Conservation (phyloP, 2,329 filamentous ascomycete genomes). For the Reticulascus tulasneorum region DNA sequence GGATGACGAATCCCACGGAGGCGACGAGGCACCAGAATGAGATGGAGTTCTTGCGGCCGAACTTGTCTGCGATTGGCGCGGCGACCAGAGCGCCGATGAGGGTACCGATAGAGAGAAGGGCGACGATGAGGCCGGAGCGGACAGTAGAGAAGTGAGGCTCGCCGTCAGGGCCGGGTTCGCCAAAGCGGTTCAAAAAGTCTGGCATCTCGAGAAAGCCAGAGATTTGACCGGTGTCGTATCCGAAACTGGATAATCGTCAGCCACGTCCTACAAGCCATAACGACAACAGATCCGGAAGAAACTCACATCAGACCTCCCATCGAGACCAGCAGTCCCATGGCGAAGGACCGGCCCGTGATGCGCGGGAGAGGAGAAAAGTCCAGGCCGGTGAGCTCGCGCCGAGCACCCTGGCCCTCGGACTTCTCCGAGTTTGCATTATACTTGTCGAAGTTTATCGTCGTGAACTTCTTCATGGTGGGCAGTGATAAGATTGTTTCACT, state of each 20-base stretch:
- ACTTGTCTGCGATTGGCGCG: conserved; percentile 60
- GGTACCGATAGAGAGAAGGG: conserved; percentile 55
- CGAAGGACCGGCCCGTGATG: conserved; percentile 30
- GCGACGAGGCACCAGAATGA: conserved; percentile 57
- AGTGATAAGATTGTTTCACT: background rate
- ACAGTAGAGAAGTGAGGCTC: conserved; percentile 44
- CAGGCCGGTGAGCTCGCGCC: conserved; percentile 31
- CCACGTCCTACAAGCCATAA: no score
- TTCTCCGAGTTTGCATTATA: conserved; percentile 37
- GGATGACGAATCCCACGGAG: conserved; percentile 63
- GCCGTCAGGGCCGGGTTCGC: conserved; percentile 33
- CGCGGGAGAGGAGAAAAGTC: conserved; percentile 42
- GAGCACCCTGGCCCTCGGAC: conserved; percentile 20
- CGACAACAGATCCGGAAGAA: no score
- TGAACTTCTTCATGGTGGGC: conserved; percentile 16
- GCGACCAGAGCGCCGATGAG: conserved; percentile 55
- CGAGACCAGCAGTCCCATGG: conserved; percentile 36
- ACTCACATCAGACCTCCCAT: conserved; percentile 42
- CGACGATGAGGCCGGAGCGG: conserved; percentile 56
- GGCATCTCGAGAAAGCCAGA: conserved; percentile 55
- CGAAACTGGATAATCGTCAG: conserved; percentile 25
- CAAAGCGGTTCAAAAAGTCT: conserved; percentile 52
- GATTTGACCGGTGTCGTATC: conserved; percentile 51
- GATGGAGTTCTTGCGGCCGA: conserved; percentile 62
- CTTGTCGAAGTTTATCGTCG: conserved; percentile 37